Percentiles rank a stretch among this genome's conserved stretches.
Conservation (phyloP, 371 early-diverging fungal species). For the Mucor lusitanicus region DNA sequence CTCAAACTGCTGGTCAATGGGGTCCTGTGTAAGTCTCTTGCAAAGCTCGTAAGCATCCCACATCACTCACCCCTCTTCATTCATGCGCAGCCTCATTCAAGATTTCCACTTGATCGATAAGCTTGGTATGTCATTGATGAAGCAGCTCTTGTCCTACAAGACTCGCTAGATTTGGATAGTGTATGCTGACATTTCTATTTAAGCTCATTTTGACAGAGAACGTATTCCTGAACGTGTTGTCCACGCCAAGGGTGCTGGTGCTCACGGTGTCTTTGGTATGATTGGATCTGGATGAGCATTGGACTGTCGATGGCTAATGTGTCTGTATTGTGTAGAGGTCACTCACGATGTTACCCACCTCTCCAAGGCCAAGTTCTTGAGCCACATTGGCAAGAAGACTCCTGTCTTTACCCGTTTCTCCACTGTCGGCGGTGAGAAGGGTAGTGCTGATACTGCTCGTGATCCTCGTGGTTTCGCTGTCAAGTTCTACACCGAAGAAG, state of each 20-base stretch:
- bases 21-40: conserved; percentile 42
- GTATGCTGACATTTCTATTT: conserved; percentile 14
- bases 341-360: conserved; percentile 73
- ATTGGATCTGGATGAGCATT: background rate
- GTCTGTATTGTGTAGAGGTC: conserved; percentile 53
- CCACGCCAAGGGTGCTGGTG: conserved; percentile 54
- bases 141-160: background rate
- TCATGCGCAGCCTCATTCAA: conserved; percentile 48
- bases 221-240: conserved; percentile 64
- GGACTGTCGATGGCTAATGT: background rate
- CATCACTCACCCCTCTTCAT: background rate
- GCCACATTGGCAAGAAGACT: conserved; percentile 72
- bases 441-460: conserved; percentile 75
- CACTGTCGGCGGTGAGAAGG: conserved; percentile 79
- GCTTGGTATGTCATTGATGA: conserved; percentile 33
- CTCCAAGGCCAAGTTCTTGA: conserved; percentile 78
- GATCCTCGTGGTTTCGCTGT: conserved; percentile 81
- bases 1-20: conserved; percentile 61
- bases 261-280: conserved; percentile 72
- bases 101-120: conserved; percentile 83
- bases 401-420: conserved; percentile 83
- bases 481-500: conserved; percentile 81
- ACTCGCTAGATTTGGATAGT: conserved; percentile 8
- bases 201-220: conserved; percentile 83
- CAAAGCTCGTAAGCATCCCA: too few species aligned